A percentile compares a stretch with the other conserved stretches of the same genome.
These are phyloP conservation scores for Geotrichum carabidarum DNA, from an alignment of 1,139 yeast genomes.

Conservation along the genomic window DNA sequence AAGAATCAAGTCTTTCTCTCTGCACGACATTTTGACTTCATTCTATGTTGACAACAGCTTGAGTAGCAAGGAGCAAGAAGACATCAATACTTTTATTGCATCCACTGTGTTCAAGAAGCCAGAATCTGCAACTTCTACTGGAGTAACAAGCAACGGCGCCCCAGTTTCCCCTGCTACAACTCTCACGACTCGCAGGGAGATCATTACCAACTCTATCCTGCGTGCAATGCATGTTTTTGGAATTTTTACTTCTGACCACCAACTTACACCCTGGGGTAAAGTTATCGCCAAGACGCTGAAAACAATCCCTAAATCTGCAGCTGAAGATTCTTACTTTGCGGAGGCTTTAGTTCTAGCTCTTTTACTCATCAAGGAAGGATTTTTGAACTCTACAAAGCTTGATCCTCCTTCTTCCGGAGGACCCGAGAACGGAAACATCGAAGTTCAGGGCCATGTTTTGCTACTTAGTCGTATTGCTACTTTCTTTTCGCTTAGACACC, in stretches of 20 bases:
- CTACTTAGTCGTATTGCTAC: slow-evolving; percentile 57
- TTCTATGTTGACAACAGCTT: slow-evolving; percentile 6
- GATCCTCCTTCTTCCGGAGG: slow-evolving; percentile 34
- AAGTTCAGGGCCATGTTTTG: slow-evolving; percentile 41
- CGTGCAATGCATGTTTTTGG: slow-evolving; percentile 56
- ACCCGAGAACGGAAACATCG: slow-evolving; percentile 33
- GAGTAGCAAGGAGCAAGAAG: slow-evolving; percentile 9
- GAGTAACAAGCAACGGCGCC: background rate
- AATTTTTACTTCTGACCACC: slow-evolving; percentile 45
- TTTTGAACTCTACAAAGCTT: slow-evolving; percentile 20
- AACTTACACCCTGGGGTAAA: slow-evolving; percentile 55
- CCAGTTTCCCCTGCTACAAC: slow-evolving; percentile 2
- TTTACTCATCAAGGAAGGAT: slow-evolving; percentile 32
- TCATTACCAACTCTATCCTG: slow-evolving; percentile 45
- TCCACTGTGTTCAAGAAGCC: slow-evolving; percentile 15
- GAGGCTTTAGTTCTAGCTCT: slow-evolving; percentile 30
- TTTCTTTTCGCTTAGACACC: slow-evolving; percentile 50
- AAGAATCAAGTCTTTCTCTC: slow-evolving; percentile 4
- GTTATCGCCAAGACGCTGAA: slow-evolving; percentile 40
- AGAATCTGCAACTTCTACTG: slow-evolving; percentile 3
- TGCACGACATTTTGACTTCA: slow-evolving; percentile 12
- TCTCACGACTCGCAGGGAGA: slow-evolving; percentile 10
- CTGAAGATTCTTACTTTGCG: slow-evolving; percentile 23
- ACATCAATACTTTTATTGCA: slow-evolving; percentile 6
- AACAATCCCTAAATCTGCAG: slow-evolving; percentile 6